phyloP scores from a whole-genome alignment of 2,329 filamentous ascomycete species.

The Davidsoniella australis region DNA sequence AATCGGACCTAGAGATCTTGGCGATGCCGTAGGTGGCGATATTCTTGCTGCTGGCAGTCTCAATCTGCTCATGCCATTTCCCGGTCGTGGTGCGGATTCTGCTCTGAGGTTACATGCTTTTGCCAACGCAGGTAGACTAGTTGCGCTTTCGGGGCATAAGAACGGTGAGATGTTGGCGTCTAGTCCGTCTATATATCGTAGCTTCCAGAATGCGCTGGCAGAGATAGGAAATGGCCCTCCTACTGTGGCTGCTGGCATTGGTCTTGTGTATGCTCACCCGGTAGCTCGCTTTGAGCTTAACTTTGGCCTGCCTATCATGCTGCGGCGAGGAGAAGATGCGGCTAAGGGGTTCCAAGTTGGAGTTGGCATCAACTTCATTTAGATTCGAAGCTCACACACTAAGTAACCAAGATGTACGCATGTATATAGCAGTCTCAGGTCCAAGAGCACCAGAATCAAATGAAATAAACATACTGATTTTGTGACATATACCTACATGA shows the following conservation, averaged over 20 bases:
- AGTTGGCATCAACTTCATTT: conserved; percentile 93
- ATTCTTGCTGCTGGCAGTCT: conserved; percentile 79
- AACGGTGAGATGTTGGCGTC: conserved; percentile 25
- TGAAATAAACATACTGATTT: no score
- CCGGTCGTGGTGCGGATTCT: conserved; percentile 62
- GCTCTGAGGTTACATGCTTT: conserved; percentile 81
- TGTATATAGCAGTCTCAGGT: no score
- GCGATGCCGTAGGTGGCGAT: conserved; percentile 79
- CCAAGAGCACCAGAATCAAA: no score
- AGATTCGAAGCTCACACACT: conserved; percentile 17
- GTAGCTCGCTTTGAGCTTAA: conserved; percentile 91
- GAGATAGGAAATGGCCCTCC: conserved; percentile 62
- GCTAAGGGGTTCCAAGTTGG: conserved; percentile 88
- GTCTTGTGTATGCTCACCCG: conserved; percentile 86
- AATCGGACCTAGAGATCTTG: conserved; percentile 71
- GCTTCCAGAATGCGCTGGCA: conserved; percentile 43
- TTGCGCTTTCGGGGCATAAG: conserved; percentile 50
- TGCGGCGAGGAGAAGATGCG: conserved; percentile 68
- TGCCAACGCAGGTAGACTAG: conserved; percentile 71
- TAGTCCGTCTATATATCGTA: conserved; percentile 30
- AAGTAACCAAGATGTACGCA: no score
- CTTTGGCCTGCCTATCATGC: conserved; percentile 71
- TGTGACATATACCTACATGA: no score
- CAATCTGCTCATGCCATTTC: conserved; percentile 71
- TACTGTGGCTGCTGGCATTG: conserved; percentile 72